Base-by-base conservation (phyloP, 2,329 filamentous ascomycete species). In the Exophiala sp. region DNA sequence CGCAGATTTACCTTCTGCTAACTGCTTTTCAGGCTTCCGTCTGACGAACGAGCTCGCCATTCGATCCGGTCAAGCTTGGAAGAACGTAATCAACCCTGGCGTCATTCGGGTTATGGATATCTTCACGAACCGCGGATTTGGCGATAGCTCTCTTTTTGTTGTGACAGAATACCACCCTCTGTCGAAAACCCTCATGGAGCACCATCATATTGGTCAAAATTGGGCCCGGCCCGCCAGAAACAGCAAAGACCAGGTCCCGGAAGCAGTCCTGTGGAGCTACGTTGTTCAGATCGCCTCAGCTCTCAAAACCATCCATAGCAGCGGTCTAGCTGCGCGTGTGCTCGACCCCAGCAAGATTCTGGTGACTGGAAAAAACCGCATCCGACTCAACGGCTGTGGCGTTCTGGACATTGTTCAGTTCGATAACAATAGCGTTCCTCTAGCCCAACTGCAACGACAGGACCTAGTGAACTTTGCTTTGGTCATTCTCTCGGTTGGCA, bases 101-200 rank as follows among this genome's bases (percentile, higher is more conserved):
- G 80, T 97, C 16, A 91, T 97, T 23, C 85, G 84, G 0, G 80
- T 95, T 7, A 83, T 95, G 62, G 89, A 96, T 68, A 88, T 88
- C 0, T 98, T 98, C 63, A 98, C 93, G 0, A 94, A 88, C 10
- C 78, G 89, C 54, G 87, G 85, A 21, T 98, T 98, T 67, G 88
- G 88, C 48, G 93, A 97, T 66, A 95, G 88, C 68, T 97, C 93
- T 2, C 77, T 98, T 47, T 85, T 98, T 42, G 86, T 98, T 62
- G 89, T 95, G 19, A 93, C 88, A 55, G 88, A 95, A 66, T 98
- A 95, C 64, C 87, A 93, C 63, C 91, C 93, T 1, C 76, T 93
- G 16, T 88, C 91, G 2, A 94, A 93, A 68, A 95, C 91, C 0
- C 77, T 98, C 19, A 81, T 85, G 27, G 91, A 97, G 63, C 81